These are phyloP conservation scores for Halteria grandinella DNA, from an alignment of 73 alveolate genomes.

Conservation along the genomic window DNA sequence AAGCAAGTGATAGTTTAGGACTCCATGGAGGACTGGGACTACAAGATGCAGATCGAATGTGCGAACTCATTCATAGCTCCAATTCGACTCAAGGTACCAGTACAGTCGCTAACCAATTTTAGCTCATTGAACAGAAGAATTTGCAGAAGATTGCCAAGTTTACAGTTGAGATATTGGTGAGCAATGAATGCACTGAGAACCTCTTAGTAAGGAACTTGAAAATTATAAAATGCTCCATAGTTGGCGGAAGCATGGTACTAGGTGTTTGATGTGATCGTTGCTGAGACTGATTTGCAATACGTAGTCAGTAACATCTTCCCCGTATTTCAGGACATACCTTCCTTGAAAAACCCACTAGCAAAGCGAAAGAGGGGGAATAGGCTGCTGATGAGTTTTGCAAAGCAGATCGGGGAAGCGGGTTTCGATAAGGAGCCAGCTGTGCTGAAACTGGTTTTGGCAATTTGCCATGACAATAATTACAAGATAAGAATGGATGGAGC, in stretches of 20 bases:
- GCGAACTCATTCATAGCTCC: conserved; percentile 28
- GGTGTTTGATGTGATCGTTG: background rate
- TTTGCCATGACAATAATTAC: conserved; percentile 28
- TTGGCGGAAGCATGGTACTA: background rate
- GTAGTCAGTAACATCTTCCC: conserved; percentile 6
- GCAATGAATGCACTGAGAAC: too few relatives aligned
- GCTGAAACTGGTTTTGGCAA: background rate
- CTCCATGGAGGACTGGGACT: conserved; percentile 38
- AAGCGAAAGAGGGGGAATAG: conserved; percentile 39
- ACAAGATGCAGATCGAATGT: conserved; percentile 37
- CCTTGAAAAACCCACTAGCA: conserved; percentile 21
- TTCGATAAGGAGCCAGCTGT: conserved; percentile 22
- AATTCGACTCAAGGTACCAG: background rate
- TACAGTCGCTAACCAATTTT: too few relatives aligned
- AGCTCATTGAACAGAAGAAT: conserved; percentile 21
- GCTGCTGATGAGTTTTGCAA: conserved; percentile 22
- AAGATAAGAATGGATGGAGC: conserved; percentile 47
- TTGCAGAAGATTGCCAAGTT: conserved; percentile 16
- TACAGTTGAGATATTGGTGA: conserved; percentile 14
- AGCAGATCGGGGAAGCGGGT: conserved; percentile 22
- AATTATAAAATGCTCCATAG: too few relatives aligned
- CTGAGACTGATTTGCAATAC: background rate
- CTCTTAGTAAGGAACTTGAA: too few relatives aligned
- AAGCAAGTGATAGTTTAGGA: conserved; percentile 2
- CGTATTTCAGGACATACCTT: background rate